Evolutionary conservation across 2,329 filamentous ascomycete species (phyloP).

Genomic region (Aureobasidium musti): DNA sequence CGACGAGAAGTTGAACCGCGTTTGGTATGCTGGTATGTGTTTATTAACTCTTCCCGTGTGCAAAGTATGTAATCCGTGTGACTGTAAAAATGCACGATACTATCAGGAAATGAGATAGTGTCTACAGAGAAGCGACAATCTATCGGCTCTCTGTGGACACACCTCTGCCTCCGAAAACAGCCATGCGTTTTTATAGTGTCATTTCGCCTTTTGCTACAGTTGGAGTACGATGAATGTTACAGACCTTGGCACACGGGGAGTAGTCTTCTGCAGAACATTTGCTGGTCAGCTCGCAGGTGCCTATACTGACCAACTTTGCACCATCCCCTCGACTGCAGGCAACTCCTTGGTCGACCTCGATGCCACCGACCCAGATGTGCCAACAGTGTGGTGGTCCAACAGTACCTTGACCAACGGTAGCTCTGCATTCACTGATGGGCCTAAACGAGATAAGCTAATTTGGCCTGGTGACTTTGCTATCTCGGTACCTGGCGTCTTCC

Average conservation of each 20-base stretch:
- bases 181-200: no score
- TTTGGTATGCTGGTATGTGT: slow-evolving; percentile 47
- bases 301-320: slow-evolving; percentile 28
- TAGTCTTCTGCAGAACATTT: no score
- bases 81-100: neutral
- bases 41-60: neutral
- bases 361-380: slow-evolving; percentile 30
- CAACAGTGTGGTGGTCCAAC: slow-evolving; percentile 46
- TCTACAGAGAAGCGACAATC: no score
- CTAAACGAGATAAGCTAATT: slow-evolving; percentile 61
- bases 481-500: slow-evolving; percentile 56
- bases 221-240: no score
- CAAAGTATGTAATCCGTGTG: no score
- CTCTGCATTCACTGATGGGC: slow-evolving; percentile 53
- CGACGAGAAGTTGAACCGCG: slow-evolving; percentile 47
- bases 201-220: neutral
- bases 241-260: no score
- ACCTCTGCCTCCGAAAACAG: no score
- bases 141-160: no score
- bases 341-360: slow-evolving; percentile 43
- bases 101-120: no score
- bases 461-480: slow-evolving; percentile 65
- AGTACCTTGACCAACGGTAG: slow-evolving; percentile 45
- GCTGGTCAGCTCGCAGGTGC: neutral
- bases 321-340: slow-evolving; percentile 35